Evolutionary conservation across 257 asterid species (phyloP).

Genomic region (Solanum sejunctum): DNA sequence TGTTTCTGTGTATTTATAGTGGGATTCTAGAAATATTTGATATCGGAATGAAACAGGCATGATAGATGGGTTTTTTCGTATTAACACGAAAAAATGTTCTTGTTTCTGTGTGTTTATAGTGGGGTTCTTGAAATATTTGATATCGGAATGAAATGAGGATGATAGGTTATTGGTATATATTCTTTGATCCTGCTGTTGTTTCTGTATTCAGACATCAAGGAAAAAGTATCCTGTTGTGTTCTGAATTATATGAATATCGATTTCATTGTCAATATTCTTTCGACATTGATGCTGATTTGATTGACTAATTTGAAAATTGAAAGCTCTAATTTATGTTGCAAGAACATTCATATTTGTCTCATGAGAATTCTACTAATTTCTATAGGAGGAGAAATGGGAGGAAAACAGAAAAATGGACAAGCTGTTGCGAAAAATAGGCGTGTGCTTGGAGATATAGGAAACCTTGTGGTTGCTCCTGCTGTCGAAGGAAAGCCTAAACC

Average conservation of each 20-base stretch:
- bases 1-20: neutral
- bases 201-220: too few relatives aligned
- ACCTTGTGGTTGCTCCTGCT: constrained; percentile 26
- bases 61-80: neutral
- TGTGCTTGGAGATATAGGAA: constrained; percentile 63
- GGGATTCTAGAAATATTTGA: neutral
- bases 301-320: neutral
- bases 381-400: constrained; percentile 13
- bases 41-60: neutral
- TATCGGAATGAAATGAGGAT: neutral
- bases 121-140: neutral
- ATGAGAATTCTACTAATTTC: neutral
- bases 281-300: neutral
- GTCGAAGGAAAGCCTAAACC: constrained; percentile 4
- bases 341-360: neutral
- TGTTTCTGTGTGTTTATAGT: neutral
- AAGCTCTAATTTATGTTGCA: neutral
- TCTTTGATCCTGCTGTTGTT: too few relatives aligned
- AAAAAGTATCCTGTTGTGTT: neutral
- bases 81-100: neutral
- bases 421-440: constrained; percentile 43
- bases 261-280: too few relatives aligned
- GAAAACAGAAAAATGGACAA: constrained; percentile 32
- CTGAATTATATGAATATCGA: neutral
- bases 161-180: neutral